phyloP scores from a whole-genome alignment of 768 basidiomycete genomes.

The Paxillus rubicundulus region DNA sequence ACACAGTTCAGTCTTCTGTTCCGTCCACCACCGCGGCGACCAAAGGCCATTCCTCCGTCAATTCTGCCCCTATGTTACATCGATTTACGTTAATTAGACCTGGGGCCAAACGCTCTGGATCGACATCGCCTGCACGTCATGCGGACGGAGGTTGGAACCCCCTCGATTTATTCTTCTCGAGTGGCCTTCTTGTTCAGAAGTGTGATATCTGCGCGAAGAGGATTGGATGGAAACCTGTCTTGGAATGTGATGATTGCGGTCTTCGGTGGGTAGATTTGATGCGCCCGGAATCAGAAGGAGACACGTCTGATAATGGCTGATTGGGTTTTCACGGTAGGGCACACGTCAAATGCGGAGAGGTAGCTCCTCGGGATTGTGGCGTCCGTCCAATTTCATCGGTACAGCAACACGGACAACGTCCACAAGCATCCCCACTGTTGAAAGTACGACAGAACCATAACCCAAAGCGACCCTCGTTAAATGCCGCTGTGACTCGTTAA shows the following conservation, averaged over 20 bases:
- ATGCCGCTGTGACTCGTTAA: slow-evolving; percentile 26
- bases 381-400: slow-evolving; percentile 39
- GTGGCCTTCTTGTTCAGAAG: slow-evolving; percentile 66
- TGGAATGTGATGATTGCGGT: slow-evolving; percentile 90
- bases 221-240: slow-evolving; percentile 80
- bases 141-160: slow-evolving; percentile 63
- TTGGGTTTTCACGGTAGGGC: slow-evolving; percentile 44
- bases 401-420: slow-evolving; percentile 21
- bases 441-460: slow-evolving; percentile 27
- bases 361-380: slow-evolving; percentile 78
- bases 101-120: slow-evolving; percentile 53
- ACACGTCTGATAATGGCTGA: slow-evolving; percentile 15
- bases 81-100: slow-evolving; percentile 87
- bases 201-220: slow-evolving; percentile 83
- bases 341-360: slow-evolving; percentile 86
- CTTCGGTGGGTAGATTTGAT: slow-evolving; percentile 47
- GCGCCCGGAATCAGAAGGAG: slow-evolving; percentile 8
- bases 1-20: slow-evolving; percentile 53
- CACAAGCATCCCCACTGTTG: slow-evolving; percentile 21
- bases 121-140: slow-evolving; percentile 27
- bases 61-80: slow-evolving; percentile 61
- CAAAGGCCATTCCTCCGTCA: slow-evolving; percentile 72
- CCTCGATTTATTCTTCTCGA: slow-evolving; percentile 74
- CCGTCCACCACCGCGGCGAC: slow-evolving; percentile 64
- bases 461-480: slow-evolving; percentile 26